Percentiles rank a stretch among this genome's conserved stretches.
These are phyloP conservation scores for Mortierella hygrophila DNA, from an alignment of 192 early-diverging fungal species.

Conservation along the genomic window DNA sequence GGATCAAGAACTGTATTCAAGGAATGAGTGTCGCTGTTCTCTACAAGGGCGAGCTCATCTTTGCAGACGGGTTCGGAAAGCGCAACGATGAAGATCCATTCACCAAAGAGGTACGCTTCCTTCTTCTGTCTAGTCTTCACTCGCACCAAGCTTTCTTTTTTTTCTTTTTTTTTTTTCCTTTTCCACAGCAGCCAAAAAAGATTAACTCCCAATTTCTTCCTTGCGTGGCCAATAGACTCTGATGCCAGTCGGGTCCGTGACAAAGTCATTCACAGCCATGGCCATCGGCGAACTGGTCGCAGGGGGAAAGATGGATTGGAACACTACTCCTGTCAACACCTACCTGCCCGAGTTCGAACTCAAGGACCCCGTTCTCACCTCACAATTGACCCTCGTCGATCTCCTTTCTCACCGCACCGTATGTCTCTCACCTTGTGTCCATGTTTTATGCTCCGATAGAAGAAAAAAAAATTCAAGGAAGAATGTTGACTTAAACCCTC, in stretches of 20 bases:
- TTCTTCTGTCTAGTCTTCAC: background rate
- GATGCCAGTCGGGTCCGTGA: constrained; percentile 19
- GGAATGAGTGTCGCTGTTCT: constrained; percentile 2
- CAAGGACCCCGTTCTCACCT: background rate
- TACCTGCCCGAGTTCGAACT: background rate
- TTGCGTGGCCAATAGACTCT: background rate
- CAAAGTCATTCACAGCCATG: constrained; percentile 15
- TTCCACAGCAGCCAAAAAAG: background rate
- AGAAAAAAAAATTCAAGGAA: too few relatives aligned
- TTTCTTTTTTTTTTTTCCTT: background rate
- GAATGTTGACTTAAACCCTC: too few relatives aligned
- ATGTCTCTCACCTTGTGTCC: background rate
- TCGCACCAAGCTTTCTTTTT: background rate
- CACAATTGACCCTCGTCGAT: constrained; percentile 10
- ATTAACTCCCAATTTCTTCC: background rate
- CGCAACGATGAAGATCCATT: constrained; percentile 1
- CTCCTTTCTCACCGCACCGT: constrained; percentile 20
- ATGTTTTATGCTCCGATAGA: background rate
- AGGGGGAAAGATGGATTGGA: constrained; percentile 20
- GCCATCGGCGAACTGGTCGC: constrained; percentile 20
- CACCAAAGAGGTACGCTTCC: background rate
- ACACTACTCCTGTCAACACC: constrained; percentile 5
- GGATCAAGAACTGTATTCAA: background rate
- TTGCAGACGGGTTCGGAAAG: constrained; percentile 5
- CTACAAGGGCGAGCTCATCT: constrained; percentile 17